Evolutionary conservation across 106 monocot genomes (phyloP), one percentile per base, ranked within the genome.

Genomic region (Apostasia ramifera): DNA sequence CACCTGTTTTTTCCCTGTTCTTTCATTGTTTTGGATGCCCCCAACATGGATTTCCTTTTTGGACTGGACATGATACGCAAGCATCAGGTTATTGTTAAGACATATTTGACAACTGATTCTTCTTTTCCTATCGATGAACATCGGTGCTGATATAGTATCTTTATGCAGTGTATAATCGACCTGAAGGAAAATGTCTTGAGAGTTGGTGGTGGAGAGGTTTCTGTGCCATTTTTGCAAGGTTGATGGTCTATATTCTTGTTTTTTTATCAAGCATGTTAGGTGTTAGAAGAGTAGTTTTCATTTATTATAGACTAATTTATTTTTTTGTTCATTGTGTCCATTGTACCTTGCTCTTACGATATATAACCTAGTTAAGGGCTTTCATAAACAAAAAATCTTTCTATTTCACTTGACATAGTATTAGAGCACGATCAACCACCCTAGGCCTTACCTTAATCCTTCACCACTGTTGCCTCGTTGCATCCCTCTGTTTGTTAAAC

Each of bases 201-300:
- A 83, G 89, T 97, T 40, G 97, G 92, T 57, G 97, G 89, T 62
- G 97, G 97, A 57, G 97, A 97, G 73, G 97, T 92, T 81, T 83
- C 89, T n/a, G 97, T 97, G 67, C 97, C 97, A 74, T 97, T 97
- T 81, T 82, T 97, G 67, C 85, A 89, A 92, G 97, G 97, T 97
- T 67, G 47, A 26, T 65, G 14, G 48, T 64, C 46, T 51, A 40
- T 67, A 12, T 62, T 12, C 15, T 71, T 73, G 26, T 26, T 26
- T 26, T 26, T 26, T 26, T 26, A 26, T 26, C 26, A 26, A 26
- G 26, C 26, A 26, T 26, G 26, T 26, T 26, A 26, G 26, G 26
- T 26, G 26, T 26, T 26, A 26, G 26, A 26, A 26, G 26, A 26
- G 26, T 26, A 26, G 26, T 26, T 26, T 26, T 47, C 40, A 9